Percentiles rank a stretch among this genome's conserved stretches.
phyloP scores from a whole-genome alignment of 2,329 filamentous ascomycete species.

The Lachnellula cervina region DNA sequence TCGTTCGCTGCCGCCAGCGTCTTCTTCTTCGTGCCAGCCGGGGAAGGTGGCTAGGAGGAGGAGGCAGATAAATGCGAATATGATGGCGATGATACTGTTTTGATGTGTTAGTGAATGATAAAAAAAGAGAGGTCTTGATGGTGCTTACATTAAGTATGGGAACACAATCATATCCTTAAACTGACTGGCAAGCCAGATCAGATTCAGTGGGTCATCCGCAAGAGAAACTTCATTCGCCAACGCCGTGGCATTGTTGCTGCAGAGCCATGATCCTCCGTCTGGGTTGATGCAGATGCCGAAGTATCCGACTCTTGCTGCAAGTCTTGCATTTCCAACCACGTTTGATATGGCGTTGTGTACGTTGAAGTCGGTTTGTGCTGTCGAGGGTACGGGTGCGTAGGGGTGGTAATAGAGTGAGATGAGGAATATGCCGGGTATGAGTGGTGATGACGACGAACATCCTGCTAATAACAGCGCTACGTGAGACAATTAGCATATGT shows the following conservation, averaged over 20 bases:
- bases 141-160: slow-evolving; percentile 82
- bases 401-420: slow-evolving; percentile 91
- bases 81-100: slow-evolving; percentile 85
- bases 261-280: slow-evolving; percentile 85
- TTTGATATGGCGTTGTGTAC: slow-evolving; percentile 81
- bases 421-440: slow-evolving; percentile 94
- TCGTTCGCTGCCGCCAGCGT: slow-evolving; percentile 73
- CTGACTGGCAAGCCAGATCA: slow-evolving; percentile 94
- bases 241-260: slow-evolving; percentile 93
- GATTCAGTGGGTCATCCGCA: slow-evolving; percentile 91
- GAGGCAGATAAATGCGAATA: slow-evolving; percentile 95
- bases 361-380: slow-evolving; percentile 85
- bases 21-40: slow-evolving; percentile 90
- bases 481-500: slow-evolving; percentile 21
- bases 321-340: slow-evolving; percentile 76
- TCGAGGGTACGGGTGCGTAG: slow-evolving; percentile 76
- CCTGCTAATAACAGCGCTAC: slow-evolving; percentile 85
- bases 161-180: slow-evolving; percentile 99
- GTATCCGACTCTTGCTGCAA: slow-evolving; percentile 92
- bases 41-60: slow-evolving; percentile 94
- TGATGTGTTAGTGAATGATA: background rate
- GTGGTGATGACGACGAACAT: slow-evolving; percentile 91
- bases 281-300: slow-evolving; percentile 96
- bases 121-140: background rate
- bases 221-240: slow-evolving; percentile 83